Percentiles rank a stretch among this genome's conserved stretches.
Evolutionary conservation across 495 filamentous ascomycete genomes (phyloP).

Genomic region (Umbilicaria muhlenbergii): DNA sequence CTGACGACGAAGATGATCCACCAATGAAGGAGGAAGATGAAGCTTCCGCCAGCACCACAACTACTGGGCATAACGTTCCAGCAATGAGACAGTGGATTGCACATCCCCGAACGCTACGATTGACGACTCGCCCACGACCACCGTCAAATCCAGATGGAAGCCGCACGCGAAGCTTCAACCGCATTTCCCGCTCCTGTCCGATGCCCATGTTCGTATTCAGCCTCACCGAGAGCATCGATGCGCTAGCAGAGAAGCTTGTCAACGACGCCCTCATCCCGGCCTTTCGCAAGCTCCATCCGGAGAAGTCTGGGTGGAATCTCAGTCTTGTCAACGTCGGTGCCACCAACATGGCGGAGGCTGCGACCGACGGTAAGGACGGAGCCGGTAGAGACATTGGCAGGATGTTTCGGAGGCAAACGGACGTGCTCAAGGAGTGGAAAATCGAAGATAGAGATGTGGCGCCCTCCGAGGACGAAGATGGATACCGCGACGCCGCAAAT

Average conservation of each 20-base stretch:
- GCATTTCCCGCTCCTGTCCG: constrained; percentile 52
- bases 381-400: constrained; percentile 42
- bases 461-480: constrained; percentile 4
- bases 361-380: constrained; percentile 31
- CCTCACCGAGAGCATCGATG: constrained; percentile 37
- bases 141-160: constrained; percentile 36
- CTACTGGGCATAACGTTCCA: not conserved
- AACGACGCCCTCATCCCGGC: constrained; percentile 47
- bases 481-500: not conserved
- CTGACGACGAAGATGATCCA: constrained; percentile 20
- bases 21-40: not conserved
- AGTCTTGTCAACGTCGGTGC: constrained; percentile 76
- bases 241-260: constrained; percentile 52
- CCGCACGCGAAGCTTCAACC: constrained; percentile 34
- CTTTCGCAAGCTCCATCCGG: constrained; percentile 59
- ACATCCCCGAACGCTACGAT: constrained; percentile 52
- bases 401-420: constrained; percentile 58
- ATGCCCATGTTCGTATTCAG: constrained; percentile 56
- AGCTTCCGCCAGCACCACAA: not conserved
- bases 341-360: constrained; percentile 62
- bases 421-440: constrained; percentile 46
- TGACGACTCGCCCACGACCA: constrained; percentile 57
- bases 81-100: constrained; percentile 40
- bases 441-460: constrained; percentile 29
- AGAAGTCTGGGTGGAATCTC: constrained; percentile 57